Evolutionary conservation across 2,329 filamentous ascomycete genomes (phyloP).

Genomic region (Aspergillus sp.): DNA sequence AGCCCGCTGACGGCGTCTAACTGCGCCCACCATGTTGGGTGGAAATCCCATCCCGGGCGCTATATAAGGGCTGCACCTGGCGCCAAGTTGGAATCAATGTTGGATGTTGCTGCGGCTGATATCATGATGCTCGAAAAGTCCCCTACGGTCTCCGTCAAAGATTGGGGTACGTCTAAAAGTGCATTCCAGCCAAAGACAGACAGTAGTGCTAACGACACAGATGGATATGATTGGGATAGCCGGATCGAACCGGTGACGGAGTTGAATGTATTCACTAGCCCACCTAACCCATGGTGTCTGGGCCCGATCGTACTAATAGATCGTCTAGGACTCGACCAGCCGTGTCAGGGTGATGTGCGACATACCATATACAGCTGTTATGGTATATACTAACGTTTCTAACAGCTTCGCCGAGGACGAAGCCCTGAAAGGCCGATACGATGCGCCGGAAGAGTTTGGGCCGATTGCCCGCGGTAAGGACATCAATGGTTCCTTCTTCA

Average conservation of each 20-base stretch:
- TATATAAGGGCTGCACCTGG: background rate
- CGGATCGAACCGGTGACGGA: background rate
- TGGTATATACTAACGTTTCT: no score
- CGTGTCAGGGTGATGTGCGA: background rate
- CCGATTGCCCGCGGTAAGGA: background rate
- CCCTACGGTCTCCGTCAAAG: background rate
- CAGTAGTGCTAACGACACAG: background rate
- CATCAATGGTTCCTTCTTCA: background rate
- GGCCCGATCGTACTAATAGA: background rate
- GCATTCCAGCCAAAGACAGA: no score
- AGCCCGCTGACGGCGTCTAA: background rate
- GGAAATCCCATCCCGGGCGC: background rate
- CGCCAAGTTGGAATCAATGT: background rate
- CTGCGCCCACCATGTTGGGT: background rate
- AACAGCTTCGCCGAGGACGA: no score
- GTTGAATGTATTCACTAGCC: background rate
- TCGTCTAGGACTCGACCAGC: background rate
- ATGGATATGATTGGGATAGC: background rate
- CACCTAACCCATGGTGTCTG: background rate
- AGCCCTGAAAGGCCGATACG: no score
- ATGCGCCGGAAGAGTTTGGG: background rate
- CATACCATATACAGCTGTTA: no score
- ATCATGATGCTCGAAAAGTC: background rate
- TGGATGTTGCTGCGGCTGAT: background rate
- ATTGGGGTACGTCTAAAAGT: no score